Evolutionary conservation across 2,329 filamentous ascomycete genomes (phyloP), one percentile per base, ranked within the genome.

Genomic region (Coniella vitis): DNA sequence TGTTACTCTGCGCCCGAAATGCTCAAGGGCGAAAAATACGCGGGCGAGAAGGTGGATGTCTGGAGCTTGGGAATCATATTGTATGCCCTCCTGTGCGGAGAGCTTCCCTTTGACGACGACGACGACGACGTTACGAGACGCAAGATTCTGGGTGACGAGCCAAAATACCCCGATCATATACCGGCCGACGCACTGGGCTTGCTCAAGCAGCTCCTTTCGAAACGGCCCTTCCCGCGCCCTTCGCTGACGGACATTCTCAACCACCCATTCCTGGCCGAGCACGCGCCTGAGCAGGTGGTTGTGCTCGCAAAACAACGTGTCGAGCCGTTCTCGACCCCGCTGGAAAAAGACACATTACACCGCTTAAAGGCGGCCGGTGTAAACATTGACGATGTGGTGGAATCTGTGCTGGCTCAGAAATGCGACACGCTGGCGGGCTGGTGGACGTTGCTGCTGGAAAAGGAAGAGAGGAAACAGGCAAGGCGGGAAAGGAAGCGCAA

Each of bases 1-100:
- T 97, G 91, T 70, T 98, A 98, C 68, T 95, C 90, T 47, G 93
- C 93, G 2, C 93, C 93, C 2, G 93, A 98, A 67, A 98, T 98
- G 93, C 76, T 98, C 36, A 95, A 93, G 65, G 93, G 90, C 35
- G 93, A 98, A 66, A 97, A 95, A 66, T 98, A 98, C 63, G 93
- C 90, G 0, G 91, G 90, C 21, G 90, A 96, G 70, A 97, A 96
- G 70, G 91, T 98, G 42, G 93, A 98, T 61, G 90, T 98, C 4
- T 98, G 88, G 88, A 93, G 88, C 61, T 64, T 94, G 56, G 87
- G 88, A 12, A 84, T 94, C 48, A 93, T 94, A 53, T 72, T 93
- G 1, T 93, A 90, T 61, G 87, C 88, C 42, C 70, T 94, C 50
- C 71, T 94, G 21, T 88, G 84, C 54, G 88, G 88, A 48, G 88